phyloP scores from a whole-genome alignment of 176 grass and related monocot species.

The Calamus simplicifolius region DNA sequence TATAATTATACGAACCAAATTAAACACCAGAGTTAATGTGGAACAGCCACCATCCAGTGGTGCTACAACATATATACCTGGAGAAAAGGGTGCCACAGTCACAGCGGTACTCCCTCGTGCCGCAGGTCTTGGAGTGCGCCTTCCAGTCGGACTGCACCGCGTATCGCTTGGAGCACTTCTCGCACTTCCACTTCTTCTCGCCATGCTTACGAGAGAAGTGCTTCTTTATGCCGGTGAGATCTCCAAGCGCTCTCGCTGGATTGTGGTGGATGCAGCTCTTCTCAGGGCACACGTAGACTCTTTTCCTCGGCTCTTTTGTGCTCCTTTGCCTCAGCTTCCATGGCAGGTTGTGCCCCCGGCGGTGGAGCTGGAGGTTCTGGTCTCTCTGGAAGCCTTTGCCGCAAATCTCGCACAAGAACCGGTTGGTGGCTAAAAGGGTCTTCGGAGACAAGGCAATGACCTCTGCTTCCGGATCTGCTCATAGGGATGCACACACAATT shows the following conservation, averaged over 20 bases:
- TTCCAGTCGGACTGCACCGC: constrained; percentile 22
- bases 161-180: constrained; percentile 14
- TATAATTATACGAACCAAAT: no score
- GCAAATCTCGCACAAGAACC: constrained; percentile 19
- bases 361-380: constrained; percentile 22
- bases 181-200: constrained; percentile 23
- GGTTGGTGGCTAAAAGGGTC: constrained; percentile 13
- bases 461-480: constrained; percentile 13
- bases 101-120: constrained; percentile 16
- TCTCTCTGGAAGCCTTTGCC: constrained; percentile 17
- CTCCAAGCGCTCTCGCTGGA: constrained; percentile 14
- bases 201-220: constrained; percentile 21
- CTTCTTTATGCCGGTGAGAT: constrained; percentile 22
- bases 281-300: constrained; percentile 21
- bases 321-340: constrained; percentile 19
- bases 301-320: constrained; percentile 15
- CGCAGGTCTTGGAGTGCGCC: constrained; percentile 19
- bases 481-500: neutral
- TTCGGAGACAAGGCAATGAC: constrained; percentile 15
- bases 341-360: constrained; percentile 15
- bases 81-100: constrained; percentile 18
- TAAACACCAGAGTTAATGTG: no score
- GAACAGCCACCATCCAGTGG: no score
- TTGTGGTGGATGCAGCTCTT: constrained; percentile 15
- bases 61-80: neutral